Percentiles rank a stretch among this genome's conserved stretches.
These are phyloP conservation scores for Endotrypanum monterogeii DNA, from an alignment of 208 protist species.

Conservation along the genomic window DNA sequence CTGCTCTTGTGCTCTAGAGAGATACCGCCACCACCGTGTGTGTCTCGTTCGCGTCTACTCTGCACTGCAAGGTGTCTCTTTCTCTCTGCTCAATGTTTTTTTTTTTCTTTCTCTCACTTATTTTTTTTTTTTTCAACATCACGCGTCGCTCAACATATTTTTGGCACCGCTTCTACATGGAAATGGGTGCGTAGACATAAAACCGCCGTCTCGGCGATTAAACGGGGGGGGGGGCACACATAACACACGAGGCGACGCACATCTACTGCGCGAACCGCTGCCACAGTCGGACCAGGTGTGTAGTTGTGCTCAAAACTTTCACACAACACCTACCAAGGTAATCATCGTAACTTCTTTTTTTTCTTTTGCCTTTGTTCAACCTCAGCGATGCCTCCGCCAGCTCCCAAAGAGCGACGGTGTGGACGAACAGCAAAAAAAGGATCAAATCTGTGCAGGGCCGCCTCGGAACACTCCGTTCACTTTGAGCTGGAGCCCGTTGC, in stretches of 20 bases:
- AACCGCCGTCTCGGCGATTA: not conserved
- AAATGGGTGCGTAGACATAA: not conserved
- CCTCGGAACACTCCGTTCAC: constrained; percentile 15
- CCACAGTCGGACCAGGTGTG: not conserved
- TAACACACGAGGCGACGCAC: not conserved
- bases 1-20: too few species aligned
- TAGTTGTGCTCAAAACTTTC: not conserved
- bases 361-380: too few species aligned
- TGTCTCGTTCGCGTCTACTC: not conserved
- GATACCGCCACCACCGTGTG: not conserved
- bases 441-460: not conserved
- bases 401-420: not conserved
- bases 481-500: constrained; percentile 27
- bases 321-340: not conserved
- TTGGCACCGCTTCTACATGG: too few species aligned
- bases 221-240: too few species aligned
- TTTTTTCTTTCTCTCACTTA: not conserved
- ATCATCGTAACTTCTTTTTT: not conserved
- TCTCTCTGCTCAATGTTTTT: not conserved
- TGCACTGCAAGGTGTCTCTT: not conserved
- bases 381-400: not conserved
- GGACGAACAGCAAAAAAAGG: not conserved
- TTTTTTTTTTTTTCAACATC: not conserved
- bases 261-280: not conserved
- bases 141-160: not conserved